Percentiles rank a stretch among this genome's conserved stretches.
Conservation (phyloP, 2,329 filamentous ascomycete species). For the Aspergillus felis region DNA sequence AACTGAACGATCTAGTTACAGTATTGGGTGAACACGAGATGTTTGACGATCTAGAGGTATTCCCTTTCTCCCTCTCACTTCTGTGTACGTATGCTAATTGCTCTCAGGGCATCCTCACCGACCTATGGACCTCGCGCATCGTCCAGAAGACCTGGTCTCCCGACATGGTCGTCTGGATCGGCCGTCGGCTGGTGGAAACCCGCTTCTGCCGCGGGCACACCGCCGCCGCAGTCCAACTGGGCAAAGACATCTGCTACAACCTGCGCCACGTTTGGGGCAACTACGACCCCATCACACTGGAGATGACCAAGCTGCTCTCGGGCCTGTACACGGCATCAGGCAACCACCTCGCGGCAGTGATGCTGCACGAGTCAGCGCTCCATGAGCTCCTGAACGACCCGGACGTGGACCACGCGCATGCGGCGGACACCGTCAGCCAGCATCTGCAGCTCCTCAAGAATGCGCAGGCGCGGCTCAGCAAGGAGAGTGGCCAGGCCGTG, state of each 20-base stretch:
- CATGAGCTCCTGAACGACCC: constrained; percentile 27
- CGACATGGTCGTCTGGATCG: constrained; percentile 48
- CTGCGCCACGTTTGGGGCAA: constrained; percentile 51
- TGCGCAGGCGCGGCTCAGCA: constrained; percentile 22
- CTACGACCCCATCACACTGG: constrained; percentile 45
- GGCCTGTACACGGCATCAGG: constrained; percentile 45
- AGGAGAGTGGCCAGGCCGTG: constrained; percentile 11
- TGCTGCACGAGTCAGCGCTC: constrained; percentile 29
- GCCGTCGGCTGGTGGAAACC: constrained; percentile 51
- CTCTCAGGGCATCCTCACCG: constrained; percentile 34
- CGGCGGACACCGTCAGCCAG: constrained; percentile 23
- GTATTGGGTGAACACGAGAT: constrained; percentile 36
- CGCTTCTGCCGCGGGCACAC: constrained; percentile 49
- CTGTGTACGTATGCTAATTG: background rate
- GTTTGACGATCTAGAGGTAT: constrained; percentile 36
- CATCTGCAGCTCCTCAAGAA: constrained; percentile 30
- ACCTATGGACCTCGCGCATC: constrained; percentile 46
- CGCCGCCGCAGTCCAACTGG: constrained; percentile 44
- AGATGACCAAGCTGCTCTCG: constrained; percentile 49
- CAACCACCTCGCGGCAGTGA: constrained; percentile 26
- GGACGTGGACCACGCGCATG: constrained; percentile 16
- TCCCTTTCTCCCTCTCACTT: too few relatives aligned
- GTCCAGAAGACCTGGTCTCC: constrained; percentile 45
- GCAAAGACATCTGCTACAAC: constrained; percentile 55
- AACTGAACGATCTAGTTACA: constrained; percentile 36